Evolutionary conservation across 106 monocot species (phyloP), one percentile per base, ranked within the genome.

Genomic region (Ottelia alismoides): DNA sequence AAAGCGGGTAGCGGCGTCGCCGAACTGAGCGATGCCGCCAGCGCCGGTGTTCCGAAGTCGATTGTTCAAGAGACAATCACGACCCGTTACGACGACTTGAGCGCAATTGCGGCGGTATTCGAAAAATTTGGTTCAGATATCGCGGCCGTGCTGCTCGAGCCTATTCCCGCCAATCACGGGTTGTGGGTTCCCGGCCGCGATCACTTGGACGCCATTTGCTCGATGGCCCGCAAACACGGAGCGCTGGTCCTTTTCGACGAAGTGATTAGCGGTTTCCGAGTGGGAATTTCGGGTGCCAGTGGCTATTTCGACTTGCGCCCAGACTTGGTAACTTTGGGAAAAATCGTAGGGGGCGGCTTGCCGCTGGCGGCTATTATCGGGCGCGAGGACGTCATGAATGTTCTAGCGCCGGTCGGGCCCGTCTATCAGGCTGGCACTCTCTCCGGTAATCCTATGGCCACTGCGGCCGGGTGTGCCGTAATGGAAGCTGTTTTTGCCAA

Each of bases 361-460:
- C 25, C 54, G 25, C 25, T 55, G 10, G 54, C 25, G 10, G 54
- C 54, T 2, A 16, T 55, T 9, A 6, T 22, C 6, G 16, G 22
- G 4, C 54, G 54, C 27, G 6, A n/a, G 11, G 54, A 55, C 11
- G 22, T 55, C 25, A 55, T 55, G 54, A 27, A 55, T 11, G 5
- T 6, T 6, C 22, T 55, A n/a, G 2, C 54, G 25, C 54, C 54
- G 6, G 6, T 6, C 16, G 54, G 54, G 25, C 54, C 54, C 19
- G 54, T 55, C 27, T 55, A 55, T 27, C 54, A 55, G 54, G 54
- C 54, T 3, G 54, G 54, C 54, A 55, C 54, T 14, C 54, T 55
- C 6, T 55, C 54, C 16, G 54, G 54, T 6, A 55, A 55, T 27
- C 54, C 54, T 6, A 22, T 55, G 25, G 54, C 54, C 25, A 27